A percentile compares a stretch with the other conserved stretches of the same genome.
These are phyloP conservation scores for Anacardium occidentale DNA, from an alignment of 345 rosid genomes.

Conservation along the genomic window DNA sequence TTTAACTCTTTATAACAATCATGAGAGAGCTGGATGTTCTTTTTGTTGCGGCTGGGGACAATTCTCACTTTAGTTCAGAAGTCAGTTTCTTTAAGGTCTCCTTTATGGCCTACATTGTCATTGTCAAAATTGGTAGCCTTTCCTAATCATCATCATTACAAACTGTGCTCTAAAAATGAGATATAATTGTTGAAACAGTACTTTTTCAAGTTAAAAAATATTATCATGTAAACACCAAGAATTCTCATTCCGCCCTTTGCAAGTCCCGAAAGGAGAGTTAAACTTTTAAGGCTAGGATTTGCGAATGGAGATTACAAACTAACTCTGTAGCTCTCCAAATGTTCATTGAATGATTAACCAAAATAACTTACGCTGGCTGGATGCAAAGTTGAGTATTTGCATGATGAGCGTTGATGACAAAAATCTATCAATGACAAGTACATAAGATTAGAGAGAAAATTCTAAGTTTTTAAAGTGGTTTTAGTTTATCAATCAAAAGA, in stretches of 20 bases:
- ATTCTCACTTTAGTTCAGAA: conserved; percentile 36
- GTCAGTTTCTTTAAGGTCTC: conserved; percentile 50
- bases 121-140: conserved; percentile 48
- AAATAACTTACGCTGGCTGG: not conserved
- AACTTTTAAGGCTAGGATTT: not conserved
- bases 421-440: too few relatives aligned
- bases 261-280: conserved; percentile 20
- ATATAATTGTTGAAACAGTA: conserved; percentile 19
- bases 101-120: conserved; percentile 60
- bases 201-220: conserved; percentile 12
- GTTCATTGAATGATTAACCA: too few relatives aligned
- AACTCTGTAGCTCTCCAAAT: too few relatives aligned
- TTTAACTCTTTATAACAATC: conserved; percentile 46
- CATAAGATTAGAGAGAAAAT: too few relatives aligned
- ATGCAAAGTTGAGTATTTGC: not conserved
- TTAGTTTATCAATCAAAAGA: too few relatives aligned
- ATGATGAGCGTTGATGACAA: not conserved
- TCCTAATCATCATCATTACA: conserved; percentile 39
- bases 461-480: too few relatives aligned
- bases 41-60: conserved; percentile 32
- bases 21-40: conserved; percentile 20
- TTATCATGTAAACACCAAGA: conserved; percentile 24
- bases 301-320: too few relatives aligned
- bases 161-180: conserved; percentile 35
- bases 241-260: conserved; percentile 11